Conservation (phyloP, 1,284 basidiomycete genomes). For the Papiliotrema laurentii region DNA sequence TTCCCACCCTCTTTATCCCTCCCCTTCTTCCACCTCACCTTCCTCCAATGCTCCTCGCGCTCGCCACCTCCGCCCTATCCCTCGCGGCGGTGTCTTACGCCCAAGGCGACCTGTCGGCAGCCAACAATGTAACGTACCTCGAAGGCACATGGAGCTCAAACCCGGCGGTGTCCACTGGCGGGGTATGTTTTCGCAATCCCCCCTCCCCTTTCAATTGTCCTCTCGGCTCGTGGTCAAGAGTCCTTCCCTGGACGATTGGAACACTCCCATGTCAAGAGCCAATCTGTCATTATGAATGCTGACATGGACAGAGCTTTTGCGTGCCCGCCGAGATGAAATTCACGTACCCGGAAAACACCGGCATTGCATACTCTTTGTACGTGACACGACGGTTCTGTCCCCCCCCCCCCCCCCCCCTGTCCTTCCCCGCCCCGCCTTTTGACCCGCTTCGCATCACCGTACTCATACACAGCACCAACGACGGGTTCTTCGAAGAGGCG, state of each 20-base stretch:
- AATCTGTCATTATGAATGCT: not conserved
- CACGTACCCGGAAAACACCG: constrained; percentile 72
- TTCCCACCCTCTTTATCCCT: no score
- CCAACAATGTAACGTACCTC: constrained; percentile 62
- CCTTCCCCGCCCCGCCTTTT: not conserved
- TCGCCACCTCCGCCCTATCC: not conserved
- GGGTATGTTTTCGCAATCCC: constrained; percentile 60
- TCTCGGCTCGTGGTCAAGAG: no score
- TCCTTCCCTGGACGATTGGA: not conserved
- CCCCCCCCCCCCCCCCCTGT: no score
- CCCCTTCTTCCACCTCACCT: no score
- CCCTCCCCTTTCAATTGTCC: no score
- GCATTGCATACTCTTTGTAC: constrained; percentile 82
- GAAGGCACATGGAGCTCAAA: constrained; percentile 79
- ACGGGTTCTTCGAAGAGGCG: constrained; percentile 78
- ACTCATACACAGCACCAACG: constrained; percentile 50
- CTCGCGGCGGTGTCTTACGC: constrained; percentile 6
- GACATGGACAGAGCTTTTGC: constrained; percentile 63
- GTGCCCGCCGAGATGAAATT: constrained; percentile 75
- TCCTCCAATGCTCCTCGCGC: not conserved
- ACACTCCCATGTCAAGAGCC: no score
- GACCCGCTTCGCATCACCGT: no score
- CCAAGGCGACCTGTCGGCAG: constrained; percentile 29
- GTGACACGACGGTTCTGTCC: no score
- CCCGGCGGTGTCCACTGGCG: constrained; percentile 68